Evolutionary conservation across 148 eudicot genomes (phyloP).

Genomic region (Rhododendron mucronatum): DNA sequence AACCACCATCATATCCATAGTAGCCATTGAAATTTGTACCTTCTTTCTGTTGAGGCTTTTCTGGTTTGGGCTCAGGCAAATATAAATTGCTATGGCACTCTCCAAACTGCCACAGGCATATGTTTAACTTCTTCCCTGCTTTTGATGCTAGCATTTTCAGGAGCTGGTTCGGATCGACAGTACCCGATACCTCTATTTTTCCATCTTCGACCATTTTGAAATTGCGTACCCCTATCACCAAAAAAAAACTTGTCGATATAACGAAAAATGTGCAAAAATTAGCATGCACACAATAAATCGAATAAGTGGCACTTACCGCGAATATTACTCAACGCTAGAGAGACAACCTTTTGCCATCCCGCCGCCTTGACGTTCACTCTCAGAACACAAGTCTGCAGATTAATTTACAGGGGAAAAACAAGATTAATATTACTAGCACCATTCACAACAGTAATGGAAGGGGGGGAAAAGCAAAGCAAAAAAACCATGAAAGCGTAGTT

Average conservation of each 20-base stretch:
- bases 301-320: conserved; percentile 7
- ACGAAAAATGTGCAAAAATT: background rate
- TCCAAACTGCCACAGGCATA: conserved; percentile 7
- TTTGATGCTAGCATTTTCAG: background rate
- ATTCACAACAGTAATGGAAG: background rate
- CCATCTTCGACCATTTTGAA: conserved; percentile 15
- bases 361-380: background rate
- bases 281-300: background rate
- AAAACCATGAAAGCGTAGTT: background rate
- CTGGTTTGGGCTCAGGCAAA: background rate
- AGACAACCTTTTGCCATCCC: conserved; percentile 8
- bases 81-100: conserved; percentile 18
- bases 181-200: conserved; percentile 13
- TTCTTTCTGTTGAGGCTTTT: background rate
- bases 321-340: conserved; percentile 1
- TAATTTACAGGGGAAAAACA: background rate
- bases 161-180: conserved; percentile 11
- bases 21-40: background rate
- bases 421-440: background rate
- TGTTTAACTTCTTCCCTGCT: background rate
- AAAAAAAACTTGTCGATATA: background rate
- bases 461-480: background rate
- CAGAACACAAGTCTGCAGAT: conserved; percentile 18
- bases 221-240: conserved; percentile 1
- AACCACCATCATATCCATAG: background rate